Conservation (phyloP, 257 asterid genomes). For the Solanum chaucha region DNA sequence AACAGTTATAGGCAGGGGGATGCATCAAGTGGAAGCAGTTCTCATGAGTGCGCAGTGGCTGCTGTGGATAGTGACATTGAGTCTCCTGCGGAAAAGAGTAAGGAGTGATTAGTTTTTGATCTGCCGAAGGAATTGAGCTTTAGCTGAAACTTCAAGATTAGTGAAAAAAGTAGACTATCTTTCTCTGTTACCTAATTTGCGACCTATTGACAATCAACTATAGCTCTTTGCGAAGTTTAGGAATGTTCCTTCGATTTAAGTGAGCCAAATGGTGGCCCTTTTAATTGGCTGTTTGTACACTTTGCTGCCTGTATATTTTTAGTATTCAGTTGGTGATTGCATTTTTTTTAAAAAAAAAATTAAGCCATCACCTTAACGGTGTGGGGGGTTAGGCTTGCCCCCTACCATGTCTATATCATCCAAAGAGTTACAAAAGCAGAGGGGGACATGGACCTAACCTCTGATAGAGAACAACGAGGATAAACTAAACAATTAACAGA, state of each 20-base stretch:
- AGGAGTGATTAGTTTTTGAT: slow-evolving; percentile 29
- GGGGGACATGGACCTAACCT: not conserved
- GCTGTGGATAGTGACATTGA: slow-evolving; percentile 14
- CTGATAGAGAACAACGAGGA: not conserved
- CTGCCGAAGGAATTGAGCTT: not conserved
- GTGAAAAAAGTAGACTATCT: not conserved
- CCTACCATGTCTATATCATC: not conserved
- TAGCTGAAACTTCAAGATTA: slow-evolving; percentile 4
- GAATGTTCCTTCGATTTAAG: not conserved
- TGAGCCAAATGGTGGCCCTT: not conserved
- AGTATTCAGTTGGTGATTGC: not conserved
- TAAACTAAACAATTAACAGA: not conserved
- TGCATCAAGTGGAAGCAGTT: slow-evolving; percentile 31
- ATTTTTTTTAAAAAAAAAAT: too few relatives aligned
- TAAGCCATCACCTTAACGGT: not conserved
- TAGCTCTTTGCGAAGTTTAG: not conserved
- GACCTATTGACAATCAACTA: not conserved
- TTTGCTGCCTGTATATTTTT: not conserved
- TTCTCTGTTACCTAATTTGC: not conserved
- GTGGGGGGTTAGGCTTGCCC: not conserved
- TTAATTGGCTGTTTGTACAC: not conserved
- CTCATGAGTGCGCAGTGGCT: slow-evolving; percentile 24
- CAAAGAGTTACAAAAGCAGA: not conserved
- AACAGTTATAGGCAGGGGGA: slow-evolving; percentile 39
- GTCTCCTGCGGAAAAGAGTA: slow-evolving; percentile 21